Conservation (phyloP, 1,284 basidiomycete genomes). For the Neonothopanus nambi region DNA sequence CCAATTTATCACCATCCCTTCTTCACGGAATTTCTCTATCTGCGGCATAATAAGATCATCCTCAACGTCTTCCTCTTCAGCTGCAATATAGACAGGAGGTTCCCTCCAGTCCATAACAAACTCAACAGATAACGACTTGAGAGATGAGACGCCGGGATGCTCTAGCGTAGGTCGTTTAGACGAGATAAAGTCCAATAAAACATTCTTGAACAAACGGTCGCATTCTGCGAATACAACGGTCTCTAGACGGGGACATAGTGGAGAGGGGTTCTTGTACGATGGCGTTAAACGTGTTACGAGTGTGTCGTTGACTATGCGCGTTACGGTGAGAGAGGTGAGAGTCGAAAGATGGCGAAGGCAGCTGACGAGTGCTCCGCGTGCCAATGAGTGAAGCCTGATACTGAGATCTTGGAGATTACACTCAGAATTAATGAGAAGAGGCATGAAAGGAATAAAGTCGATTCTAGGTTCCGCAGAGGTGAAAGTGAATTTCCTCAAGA, state of each 20-base stretch:
- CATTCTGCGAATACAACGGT: slow-evolving; percentile 1
- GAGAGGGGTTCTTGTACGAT: background rate
- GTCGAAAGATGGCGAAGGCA: slow-evolving; percentile 6
- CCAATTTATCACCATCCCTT: slow-evolving; percentile 10
- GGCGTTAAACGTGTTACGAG: slow-evolving; percentile 3
- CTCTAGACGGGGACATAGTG: slow-evolving; percentile 12
- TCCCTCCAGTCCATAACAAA: background rate
- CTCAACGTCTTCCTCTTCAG: background rate
- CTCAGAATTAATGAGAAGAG: slow-evolving; percentile 1
- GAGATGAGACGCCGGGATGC: background rate
- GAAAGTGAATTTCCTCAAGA: background rate
- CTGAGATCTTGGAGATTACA: slow-evolving; percentile 10
- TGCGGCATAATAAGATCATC: background rate
- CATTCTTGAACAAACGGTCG: slow-evolving; percentile 2
- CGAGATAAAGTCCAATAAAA: slow-evolving; percentile 4
- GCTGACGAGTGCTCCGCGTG: background rate
- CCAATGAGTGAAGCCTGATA: slow-evolving; percentile 1
- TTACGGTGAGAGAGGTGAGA: background rate
- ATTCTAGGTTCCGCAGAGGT: slow-evolving; percentile 1
- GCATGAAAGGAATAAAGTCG: slow-evolving; percentile 8
- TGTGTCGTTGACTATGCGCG: slow-evolving; percentile 1
- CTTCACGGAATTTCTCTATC: slow-evolving; percentile 7
- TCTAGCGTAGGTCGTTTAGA: background rate
- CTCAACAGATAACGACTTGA: slow-evolving; percentile 3
- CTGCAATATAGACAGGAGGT: background rate